phyloP scores from a whole-genome alignment of 345 rosid species.

The Populus euphratica region DNA sequence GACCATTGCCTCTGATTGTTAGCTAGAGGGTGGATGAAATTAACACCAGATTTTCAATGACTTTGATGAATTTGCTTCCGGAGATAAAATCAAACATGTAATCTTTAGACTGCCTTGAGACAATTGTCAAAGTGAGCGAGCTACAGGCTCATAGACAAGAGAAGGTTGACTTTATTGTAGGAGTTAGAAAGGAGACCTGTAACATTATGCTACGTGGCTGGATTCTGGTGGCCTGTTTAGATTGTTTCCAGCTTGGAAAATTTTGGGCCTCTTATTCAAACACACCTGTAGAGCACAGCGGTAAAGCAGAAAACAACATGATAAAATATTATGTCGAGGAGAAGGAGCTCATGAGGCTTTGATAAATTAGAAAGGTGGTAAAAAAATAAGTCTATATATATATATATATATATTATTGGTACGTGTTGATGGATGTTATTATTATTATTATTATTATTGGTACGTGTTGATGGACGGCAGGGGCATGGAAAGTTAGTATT shows the following conservation, averaged over 20 bases:
- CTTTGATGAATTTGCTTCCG: slow-evolving; percentile 32
- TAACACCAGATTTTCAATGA: slow-evolving; percentile 37
- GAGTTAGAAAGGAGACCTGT: slow-evolving; percentile 13
- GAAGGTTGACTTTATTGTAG: slow-evolving; percentile 32
- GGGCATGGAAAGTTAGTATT: too few species aligned
- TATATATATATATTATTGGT: too few species aligned
- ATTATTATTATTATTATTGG: too few species aligned
- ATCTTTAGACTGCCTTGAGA: not conserved
- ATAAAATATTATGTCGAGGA: not conserved
- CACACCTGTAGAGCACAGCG: slow-evolving; percentile 1
- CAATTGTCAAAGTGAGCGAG: slow-evolving; percentile 24
- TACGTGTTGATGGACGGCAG: not conserved
- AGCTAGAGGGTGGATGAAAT: slow-evolving; percentile 47
- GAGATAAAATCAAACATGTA: not conserved
- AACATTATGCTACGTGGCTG: slow-evolving; percentile 16
- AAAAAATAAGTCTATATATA: not conserved
- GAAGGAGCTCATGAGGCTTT: not conserved
- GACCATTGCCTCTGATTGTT: slow-evolving; percentile 28
- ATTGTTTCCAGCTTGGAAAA: slow-evolving; percentile 21
- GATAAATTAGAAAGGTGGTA: not conserved
- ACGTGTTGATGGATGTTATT: too few species aligned
- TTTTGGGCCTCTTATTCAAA: not conserved
- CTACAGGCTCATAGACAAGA: not conserved
- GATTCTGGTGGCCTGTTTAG: slow-evolving; percentile 5
- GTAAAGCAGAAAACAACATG: not conserved